Evolutionary conservation across 306 rosid genomes (phyloP), one percentile per base, ranked within the genome.

Genomic region (Trifolium repens): DNA sequence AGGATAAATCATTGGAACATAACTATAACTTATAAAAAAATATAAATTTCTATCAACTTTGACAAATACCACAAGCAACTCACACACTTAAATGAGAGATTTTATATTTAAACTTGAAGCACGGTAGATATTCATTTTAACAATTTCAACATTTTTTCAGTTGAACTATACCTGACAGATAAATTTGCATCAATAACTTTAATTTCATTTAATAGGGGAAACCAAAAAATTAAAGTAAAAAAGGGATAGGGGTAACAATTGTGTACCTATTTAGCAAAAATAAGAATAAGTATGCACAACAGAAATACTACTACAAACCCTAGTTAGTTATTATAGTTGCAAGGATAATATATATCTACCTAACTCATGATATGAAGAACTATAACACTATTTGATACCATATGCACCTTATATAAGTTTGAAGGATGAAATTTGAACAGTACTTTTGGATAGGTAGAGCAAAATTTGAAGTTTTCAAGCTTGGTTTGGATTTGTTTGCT

Each of bases 281-380:
- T 17, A 9, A 8, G 32, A 40, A n/a, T 55, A 69, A 9, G 32
- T 37, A 26, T 27, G 16, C 5, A 69, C 72, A 78, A 42, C 19
- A 3, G 3, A 76, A 76, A 69, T 49, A 24, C 7, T 19, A 44
- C 39, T 57, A 65, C 8, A 77, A 80, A 77, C 86, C 89, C 83
- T 81, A 84, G 82, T 80, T 79, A 79, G 27, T 17, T 7, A 67
- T 16, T 43, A 46, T 32, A 71, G 65, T 59, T 42, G 44, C 69
- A 59, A 60, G 40, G 27, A 10, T 49, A 19, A 30, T 60, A 64
- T n/a, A 46, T 13, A 55, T 69, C 59, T 54, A 63, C 55, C 55
- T 55, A 64, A 71, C 69, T 71, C 24, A 71, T n/a, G n/a, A n/a
- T 43, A 75, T 54, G 71, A 78, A 75, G 16, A 70, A 27, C 77